Evolutionary conservation across 805 yeast species (phyloP).

Genomic region (Metschnikowia lachancei): DNA sequence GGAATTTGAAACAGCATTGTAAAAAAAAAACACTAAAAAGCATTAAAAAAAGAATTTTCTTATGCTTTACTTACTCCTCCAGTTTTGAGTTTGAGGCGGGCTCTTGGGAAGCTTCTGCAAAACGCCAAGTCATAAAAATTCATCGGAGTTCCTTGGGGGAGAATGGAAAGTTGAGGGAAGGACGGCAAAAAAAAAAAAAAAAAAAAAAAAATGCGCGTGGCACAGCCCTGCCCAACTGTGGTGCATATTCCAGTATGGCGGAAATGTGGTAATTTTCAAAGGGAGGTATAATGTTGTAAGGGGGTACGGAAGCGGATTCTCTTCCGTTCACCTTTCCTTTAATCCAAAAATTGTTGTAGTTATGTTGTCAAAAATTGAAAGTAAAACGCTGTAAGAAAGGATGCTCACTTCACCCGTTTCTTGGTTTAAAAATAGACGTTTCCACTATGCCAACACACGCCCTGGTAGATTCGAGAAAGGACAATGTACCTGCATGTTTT

Average conservation of each 20-base stretch:
- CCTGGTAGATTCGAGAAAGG: conserved; percentile 4
- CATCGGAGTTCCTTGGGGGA: background rate
- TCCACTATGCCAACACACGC: background rate
- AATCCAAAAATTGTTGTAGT: too few relatives aligned
- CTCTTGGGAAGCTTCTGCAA: background rate
- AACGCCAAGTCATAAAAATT: background rate
- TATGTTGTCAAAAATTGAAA: too few relatives aligned
- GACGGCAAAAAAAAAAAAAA: background rate
- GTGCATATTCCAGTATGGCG: conserved; percentile 1
- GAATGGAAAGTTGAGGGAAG: conserved; percentile 2
- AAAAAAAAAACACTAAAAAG: background rate
- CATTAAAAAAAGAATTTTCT: background rate
- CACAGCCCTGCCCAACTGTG: conserved; percentile 8
- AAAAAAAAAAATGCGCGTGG: conserved; percentile 6
- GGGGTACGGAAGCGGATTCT: conserved; percentile 4
- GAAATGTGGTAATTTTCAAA: background rate
- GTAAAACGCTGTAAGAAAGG: too few relatives aligned
- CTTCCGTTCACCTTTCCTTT: too few relatives aligned
- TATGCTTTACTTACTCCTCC: background rate
- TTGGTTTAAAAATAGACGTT: too few relatives aligned
- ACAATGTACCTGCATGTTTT: background rate
- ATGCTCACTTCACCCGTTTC: too few relatives aligned
- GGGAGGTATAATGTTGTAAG: background rate
- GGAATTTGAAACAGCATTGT: background rate
- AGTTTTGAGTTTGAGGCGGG: background rate